Base-by-base conservation (phyloP, 2,329 filamentous ascomycete species). In the Cytospora leucostoma region DNA sequence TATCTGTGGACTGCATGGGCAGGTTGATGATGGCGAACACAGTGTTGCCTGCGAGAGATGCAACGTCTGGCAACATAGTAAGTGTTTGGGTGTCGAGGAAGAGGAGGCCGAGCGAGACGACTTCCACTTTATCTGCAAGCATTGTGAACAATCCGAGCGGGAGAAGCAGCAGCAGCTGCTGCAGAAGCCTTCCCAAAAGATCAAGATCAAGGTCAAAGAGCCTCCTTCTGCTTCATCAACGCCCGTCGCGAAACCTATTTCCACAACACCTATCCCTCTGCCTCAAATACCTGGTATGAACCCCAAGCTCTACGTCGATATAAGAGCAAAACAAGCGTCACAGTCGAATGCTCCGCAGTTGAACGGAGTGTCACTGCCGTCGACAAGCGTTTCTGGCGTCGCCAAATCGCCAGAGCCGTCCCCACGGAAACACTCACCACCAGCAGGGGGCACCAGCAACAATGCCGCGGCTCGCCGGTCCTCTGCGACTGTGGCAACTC, bases 61-160 rank as follows among this genome's bases (percentile, higher is more conserved):
- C 80, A 96, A 89, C 72, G 89, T 96, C 55, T 99, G 95, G 95
- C 94, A 98, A 74, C 95, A 99, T 73, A 96, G 93, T 80, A 92
- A 90, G 70, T 99, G 95, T 72, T 84, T 97, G 65, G 89, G 88
- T 49, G 90, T 98, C 67, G 84, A 85, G 53, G 85, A 96, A 70
- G 79, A 84, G 65, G 90, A 93, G 66, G 93, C 93, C 0, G 94
- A 97, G 67, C 83, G 88, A 54, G 87, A 92, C 1, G 91, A 96
- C 68, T 98, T 98, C 71, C 88, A 91, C 66, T 97, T 97, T 71
- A 76, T 97, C 67, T 98, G 94, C 77, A 79, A 79, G 38, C 87
- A 89, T 55, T 99, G 95, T 78, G 87, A 85, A 69, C 86, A 83
- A 17, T 88, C 86, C 64, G 85, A 87, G 66, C 64, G 61, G 37